These are phyloP conservation scores for Mantamonas sphyraenae DNA, from an alignment of 78 protist species.

Conservation along the genomic window DNA sequence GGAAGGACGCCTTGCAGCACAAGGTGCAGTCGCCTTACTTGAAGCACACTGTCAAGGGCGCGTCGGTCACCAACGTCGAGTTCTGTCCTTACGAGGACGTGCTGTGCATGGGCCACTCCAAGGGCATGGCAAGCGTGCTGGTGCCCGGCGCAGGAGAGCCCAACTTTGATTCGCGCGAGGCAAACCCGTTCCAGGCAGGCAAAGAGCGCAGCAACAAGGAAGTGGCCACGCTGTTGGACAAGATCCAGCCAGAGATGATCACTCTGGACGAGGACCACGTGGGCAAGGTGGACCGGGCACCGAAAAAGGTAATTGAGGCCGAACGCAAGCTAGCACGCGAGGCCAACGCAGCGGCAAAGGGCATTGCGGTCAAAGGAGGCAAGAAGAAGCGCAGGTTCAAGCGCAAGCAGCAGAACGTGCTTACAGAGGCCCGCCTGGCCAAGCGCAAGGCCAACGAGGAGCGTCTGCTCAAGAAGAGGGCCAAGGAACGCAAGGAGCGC, in stretches of 20 bases:
- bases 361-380: too few relatives aligned
- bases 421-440: too few relatives aligned
- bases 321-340: too few relatives aligned
- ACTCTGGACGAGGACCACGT: too few relatives aligned
- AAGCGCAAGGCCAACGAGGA: too few relatives aligned
- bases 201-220: constrained; percentile 68
- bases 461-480: too few relatives aligned
- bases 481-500: too few relatives aligned
- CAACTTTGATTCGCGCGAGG: constrained; percentile 87
- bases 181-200: constrained; percentile 81
- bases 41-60: constrained; percentile 8
- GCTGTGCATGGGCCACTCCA: constrained; percentile 73
- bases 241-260: constrained; percentile 40
- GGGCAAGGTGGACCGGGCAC: too few relatives aligned
- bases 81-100: constrained; percentile 95
- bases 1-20: constrained; percentile 33
- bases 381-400: too few relatives aligned
- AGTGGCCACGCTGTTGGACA: constrained; percentile 70
- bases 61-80: constrained; percentile 6
- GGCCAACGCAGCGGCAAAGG: too few relatives aligned
- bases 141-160: constrained; percentile 92
- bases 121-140: constrained; percentile 37
- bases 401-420: too few relatives aligned
- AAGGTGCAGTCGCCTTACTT: constrained; percentile 51
- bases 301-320: too few relatives aligned